phyloP scores from a whole-genome alignment of 192 early-diverging fungal genomes.

The Rhizophagus prolifer region DNA sequence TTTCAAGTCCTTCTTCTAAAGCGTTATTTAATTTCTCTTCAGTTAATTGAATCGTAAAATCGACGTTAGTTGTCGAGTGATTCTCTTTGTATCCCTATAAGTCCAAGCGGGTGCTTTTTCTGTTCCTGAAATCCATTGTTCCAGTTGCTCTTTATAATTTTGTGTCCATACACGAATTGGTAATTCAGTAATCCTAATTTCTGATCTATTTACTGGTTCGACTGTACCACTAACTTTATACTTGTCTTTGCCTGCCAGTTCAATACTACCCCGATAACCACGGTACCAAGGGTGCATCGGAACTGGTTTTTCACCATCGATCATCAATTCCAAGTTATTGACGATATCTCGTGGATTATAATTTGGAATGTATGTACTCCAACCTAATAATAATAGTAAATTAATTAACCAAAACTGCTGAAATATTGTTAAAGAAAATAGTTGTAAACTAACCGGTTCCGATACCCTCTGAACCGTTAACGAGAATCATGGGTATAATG shows the following conservation, averaged over 20 bases:
- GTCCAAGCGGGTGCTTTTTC: slow-evolving; percentile 68
- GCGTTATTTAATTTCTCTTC: slow-evolving; percentile 72
- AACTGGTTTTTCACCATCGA: slow-evolving; percentile 67
- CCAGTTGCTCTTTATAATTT: slow-evolving; percentile 81
- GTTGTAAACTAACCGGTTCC: slow-evolving; percentile 69
- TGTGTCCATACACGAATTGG: slow-evolving; percentile 89
- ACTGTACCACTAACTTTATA: slow-evolving; percentile 72
- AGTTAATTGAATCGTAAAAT: slow-evolving; percentile 62
- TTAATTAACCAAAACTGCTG: neutral
- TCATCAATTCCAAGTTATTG: slow-evolving; percentile 75
- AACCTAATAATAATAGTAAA: slow-evolving; percentile 35
- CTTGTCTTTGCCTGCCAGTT: slow-evolving; percentile 51
- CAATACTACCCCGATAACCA: slow-evolving; percentile 83
- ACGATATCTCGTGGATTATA: slow-evolving; percentile 88
- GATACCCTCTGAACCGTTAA: slow-evolving; percentile 94
- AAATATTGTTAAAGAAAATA: neutral
- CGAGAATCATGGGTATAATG: slow-evolving; percentile 90
- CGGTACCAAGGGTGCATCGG: slow-evolving; percentile 94
- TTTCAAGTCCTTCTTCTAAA: slow-evolving; percentile 77
- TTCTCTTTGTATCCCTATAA: neutral
- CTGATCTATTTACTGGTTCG: slow-evolving; percentile 63
- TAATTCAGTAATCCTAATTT: slow-evolving; percentile 83
- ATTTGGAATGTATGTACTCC: slow-evolving; percentile 81
- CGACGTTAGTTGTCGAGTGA: neutral
- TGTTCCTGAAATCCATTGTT: slow-evolving; percentile 65